These are phyloP conservation scores for Basipetospora chlamydospora DNA, from an alignment of 2,329 filamentous ascomycete genomes.

Conservation along the genomic window DNA sequence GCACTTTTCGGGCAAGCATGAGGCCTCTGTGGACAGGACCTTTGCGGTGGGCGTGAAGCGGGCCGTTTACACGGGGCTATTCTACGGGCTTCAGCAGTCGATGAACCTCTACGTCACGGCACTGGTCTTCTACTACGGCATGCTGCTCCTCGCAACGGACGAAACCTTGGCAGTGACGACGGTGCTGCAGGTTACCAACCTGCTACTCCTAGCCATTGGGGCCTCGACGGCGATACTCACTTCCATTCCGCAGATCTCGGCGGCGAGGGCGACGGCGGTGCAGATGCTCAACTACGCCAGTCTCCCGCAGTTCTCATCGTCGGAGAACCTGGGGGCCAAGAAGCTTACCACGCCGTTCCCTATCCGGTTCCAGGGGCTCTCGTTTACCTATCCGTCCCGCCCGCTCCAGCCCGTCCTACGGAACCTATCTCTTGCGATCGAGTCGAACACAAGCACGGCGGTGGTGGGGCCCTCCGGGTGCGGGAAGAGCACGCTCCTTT, in stretches of 20 bases:
- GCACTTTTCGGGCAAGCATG: constrained; percentile 55
- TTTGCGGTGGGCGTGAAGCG: constrained; percentile 45
- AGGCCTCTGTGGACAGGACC: constrained; percentile 33
- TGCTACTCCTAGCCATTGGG: constrained; percentile 71
- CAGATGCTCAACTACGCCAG: constrained; percentile 56
- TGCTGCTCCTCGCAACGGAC: constrained; percentile 37
- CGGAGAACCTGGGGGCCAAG: constrained; percentile 37
- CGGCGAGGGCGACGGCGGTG: constrained; percentile 56
- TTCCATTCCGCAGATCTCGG: constrained; percentile 68
- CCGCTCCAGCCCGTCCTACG: constrained; percentile 40
- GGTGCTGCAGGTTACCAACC: constrained; percentile 62
- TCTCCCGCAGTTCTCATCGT: constrained; percentile 38
- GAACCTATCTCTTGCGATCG: constrained; percentile 51
- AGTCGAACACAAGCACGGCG: constrained; percentile 50
- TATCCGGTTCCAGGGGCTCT: constrained; percentile 37
- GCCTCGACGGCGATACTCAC: constrained; percentile 55
- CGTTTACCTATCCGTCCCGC: constrained; percentile 57
- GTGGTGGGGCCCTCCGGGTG: constrained; percentile 75
- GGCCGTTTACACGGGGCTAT: constrained; percentile 50
- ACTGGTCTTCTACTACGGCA: constrained; percentile 73
- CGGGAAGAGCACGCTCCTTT: constrained; percentile 78
- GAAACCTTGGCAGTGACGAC: constrained; percentile 35
- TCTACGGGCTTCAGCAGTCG: constrained; percentile 68
- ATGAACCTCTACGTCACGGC: constrained; percentile 59
- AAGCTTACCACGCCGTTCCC: constrained; percentile 19